Percentiles rank a stretch among this genome's conserved stretches.
Conservation (phyloP, 1,284 basidiomycete species). For the Ganoderma sinense region DNA sequence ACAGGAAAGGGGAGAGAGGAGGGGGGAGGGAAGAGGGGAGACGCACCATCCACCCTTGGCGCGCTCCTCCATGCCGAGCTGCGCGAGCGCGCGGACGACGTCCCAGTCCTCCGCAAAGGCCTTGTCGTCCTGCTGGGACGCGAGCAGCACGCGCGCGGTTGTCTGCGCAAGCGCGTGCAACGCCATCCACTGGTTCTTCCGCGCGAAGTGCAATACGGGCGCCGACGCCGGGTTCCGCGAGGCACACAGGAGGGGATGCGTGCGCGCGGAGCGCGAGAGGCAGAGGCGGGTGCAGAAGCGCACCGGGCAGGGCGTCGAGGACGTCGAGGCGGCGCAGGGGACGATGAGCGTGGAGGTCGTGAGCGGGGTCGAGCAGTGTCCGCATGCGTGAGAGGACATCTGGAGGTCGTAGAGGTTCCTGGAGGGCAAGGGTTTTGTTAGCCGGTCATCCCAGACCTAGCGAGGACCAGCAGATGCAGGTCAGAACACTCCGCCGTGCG, state of each 20-base stretch:
- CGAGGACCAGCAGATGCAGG: no score
- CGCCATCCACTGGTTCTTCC: slow-evolving; percentile 72
- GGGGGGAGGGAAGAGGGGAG: no score
- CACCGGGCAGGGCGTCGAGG: slow-evolving; percentile 58
- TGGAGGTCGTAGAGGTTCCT: slow-evolving; percentile 81
- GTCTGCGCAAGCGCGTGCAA: slow-evolving; percentile 76
- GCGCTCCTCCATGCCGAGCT: slow-evolving; percentile 72
- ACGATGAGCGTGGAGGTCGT: slow-evolving; percentile 55
- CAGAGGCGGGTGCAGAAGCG: slow-evolving; percentile 86
- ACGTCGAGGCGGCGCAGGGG: slow-evolving; percentile 55
- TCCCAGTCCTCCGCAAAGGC: slow-evolving; percentile 56
- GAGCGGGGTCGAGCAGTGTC: slow-evolving; percentile 73
- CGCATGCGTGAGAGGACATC: slow-evolving; percentile 61
- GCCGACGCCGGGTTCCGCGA: slow-evolving; percentile 74
- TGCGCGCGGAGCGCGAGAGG: slow-evolving; percentile 62
- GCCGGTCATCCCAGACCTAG: no score
- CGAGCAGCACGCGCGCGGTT: slow-evolving; percentile 69
- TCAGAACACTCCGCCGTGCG: no score
- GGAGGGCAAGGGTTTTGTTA: background rate
- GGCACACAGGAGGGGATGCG: slow-evolving; percentile 79
- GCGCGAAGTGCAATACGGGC: slow-evolving; percentile 67
- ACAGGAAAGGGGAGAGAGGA: no score
- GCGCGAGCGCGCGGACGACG: slow-evolving; percentile 60
- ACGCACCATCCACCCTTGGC: slow-evolving; percentile 60
- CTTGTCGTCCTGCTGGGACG: slow-evolving; percentile 53